phyloP scores from a whole-genome alignment of 805 yeast species.

The Lachancea mirantina region DNA sequence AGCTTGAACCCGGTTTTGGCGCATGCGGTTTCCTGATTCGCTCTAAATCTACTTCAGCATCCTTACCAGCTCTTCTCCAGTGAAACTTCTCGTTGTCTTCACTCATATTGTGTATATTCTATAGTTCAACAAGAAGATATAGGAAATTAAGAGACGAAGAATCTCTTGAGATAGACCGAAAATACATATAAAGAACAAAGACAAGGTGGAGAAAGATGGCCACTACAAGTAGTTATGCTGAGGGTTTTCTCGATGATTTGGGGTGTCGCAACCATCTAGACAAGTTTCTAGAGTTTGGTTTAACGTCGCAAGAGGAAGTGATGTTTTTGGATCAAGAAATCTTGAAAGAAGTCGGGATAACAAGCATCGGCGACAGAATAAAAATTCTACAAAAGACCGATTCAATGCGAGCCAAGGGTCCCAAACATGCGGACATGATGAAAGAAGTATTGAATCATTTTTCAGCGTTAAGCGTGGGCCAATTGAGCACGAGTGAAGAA shows the following conservation, averaged over 20 bases:
- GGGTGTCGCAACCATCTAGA: constrained; percentile 20
- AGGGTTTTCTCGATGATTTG: constrained; percentile 18
- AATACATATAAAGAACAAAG: no score
- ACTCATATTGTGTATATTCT: background rate
- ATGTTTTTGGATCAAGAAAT: constrained; percentile 47
- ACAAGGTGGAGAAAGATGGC: no score
- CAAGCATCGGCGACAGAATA: constrained; percentile 78
- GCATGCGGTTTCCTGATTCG: constrained; percentile 23
- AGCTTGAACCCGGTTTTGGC: constrained; percentile 9
- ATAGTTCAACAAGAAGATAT: background rate
- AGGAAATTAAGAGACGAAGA: background rate
- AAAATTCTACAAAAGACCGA: constrained; percentile 55
- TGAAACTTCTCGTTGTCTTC: constrained; percentile 11
- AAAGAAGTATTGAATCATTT: constrained; percentile 20
- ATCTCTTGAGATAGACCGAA: background rate
- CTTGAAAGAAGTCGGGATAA: constrained; percentile 64
- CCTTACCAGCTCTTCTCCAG: constrained; percentile 18
- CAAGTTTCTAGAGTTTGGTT: constrained; percentile 15
- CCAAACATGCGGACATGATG: constrained; percentile 11
- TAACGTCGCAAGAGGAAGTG: constrained; percentile 22
- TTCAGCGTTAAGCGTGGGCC: constrained; percentile 16
- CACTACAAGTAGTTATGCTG: constrained; percentile 14
- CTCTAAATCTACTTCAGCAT: constrained; percentile 17
- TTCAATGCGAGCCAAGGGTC: constrained; percentile 27
- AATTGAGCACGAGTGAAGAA: constrained; percentile 21